Percentiles rank a stretch among this genome's conserved stretches.
phyloP scores from a whole-genome alignment of 805 yeast genomes.

The Zygosaccharomyces bisporus region DNA sequence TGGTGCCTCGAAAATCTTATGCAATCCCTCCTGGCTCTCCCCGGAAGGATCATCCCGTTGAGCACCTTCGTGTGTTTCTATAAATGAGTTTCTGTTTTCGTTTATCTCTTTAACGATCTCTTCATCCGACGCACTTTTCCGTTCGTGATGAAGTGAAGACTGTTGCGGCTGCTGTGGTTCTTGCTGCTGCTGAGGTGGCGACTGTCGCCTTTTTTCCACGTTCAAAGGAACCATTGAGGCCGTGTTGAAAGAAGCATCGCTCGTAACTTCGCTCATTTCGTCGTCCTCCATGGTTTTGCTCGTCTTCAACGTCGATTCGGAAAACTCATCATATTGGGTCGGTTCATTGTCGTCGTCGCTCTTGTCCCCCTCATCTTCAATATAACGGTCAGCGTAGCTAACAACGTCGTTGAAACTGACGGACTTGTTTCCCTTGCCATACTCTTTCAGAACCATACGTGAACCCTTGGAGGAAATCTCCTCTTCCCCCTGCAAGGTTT shows the following conservation, averaged over 20 bases:
- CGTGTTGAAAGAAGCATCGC: constrained; percentile 35
- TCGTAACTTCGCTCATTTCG: constrained; percentile 32
- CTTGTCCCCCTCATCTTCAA: constrained; percentile 24
- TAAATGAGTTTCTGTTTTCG: constrained; percentile 5
- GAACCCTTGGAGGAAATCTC: not conserved
- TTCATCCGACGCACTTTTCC: constrained; percentile 1
- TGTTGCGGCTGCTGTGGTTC: not conserved
- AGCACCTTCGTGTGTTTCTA: constrained; percentile 14
- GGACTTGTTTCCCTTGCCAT: constrained; percentile 28
- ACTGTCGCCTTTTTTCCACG: constrained; percentile 24
- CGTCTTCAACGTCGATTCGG: constrained; percentile 36
- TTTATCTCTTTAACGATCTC: constrained; percentile 5
- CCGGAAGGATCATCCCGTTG: constrained; percentile 13
- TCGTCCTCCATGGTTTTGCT: constrained; percentile 21
- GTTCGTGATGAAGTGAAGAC: too few relatives aligned
- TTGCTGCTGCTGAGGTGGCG: constrained; percentile 4
- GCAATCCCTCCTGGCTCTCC: constrained; percentile 24
- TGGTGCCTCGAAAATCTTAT: constrained; percentile 30
- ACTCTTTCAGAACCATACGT: constrained; percentile 9
- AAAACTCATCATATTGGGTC: constrained; percentile 34
- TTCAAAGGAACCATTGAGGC: constrained; percentile 30
- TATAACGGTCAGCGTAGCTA: constrained; percentile 33
- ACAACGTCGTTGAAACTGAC: constrained; percentile 36
- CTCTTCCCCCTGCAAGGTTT: constrained; percentile 9
- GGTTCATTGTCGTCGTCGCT: constrained; percentile 27